Percentiles rank a stretch among this genome's conserved stretches.
Evolutionary conservation across 1,139 yeast genomes (phyloP).

Genomic region (Zygosaccharomyces pseudobailii): DNA sequence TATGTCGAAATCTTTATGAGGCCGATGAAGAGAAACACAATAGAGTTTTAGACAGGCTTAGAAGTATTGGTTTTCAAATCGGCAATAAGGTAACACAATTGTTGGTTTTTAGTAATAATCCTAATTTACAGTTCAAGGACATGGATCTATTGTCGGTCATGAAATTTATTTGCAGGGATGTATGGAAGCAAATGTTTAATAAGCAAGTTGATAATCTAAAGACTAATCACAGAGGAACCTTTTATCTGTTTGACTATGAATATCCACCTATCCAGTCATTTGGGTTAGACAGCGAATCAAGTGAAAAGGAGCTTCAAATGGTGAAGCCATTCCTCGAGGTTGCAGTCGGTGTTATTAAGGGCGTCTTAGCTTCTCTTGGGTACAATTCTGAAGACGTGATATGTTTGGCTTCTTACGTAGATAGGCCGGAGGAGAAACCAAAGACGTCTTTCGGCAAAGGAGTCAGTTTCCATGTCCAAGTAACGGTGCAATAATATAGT

Average conservation of each 20-base stretch:
- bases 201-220: conserved; percentile 89
- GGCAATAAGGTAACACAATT: conserved; percentile 74
- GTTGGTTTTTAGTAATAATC: conserved; percentile 54
- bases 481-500: conserved; percentile 9
- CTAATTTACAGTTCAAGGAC: conserved; percentile 41
- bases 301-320: conserved; percentile 38
- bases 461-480: conserved; percentile 33
- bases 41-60: conserved; percentile 57
- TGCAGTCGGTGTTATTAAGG: conserved; percentile 63
- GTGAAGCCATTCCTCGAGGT: conserved; percentile 13
- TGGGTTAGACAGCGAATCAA: conserved; percentile 19
- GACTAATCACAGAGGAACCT: conserved; percentile 75
- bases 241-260: conserved; percentile 31
- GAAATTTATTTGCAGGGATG: conserved; percentile 89
- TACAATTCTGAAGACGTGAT: conserved; percentile 25
- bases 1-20: conserved; percentile 19
- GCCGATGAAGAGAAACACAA: conserved; percentile 38
- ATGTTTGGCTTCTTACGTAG: conserved; percentile 29
- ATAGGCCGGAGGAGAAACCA: conserved; percentile 24
- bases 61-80: conserved; percentile 64
- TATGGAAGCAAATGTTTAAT: conserved; percentile 74
- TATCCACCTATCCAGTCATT: conserved; percentile 27
- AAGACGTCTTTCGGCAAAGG: conserved; percentile 25
- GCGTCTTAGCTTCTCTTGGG: conserved; percentile 47
- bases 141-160: conserved; percentile 71